Evolutionary conservation across 257 asterid genomes (phyloP), one percentile per base, ranked within the genome.

Genomic region (Solanum piurae): DNA sequence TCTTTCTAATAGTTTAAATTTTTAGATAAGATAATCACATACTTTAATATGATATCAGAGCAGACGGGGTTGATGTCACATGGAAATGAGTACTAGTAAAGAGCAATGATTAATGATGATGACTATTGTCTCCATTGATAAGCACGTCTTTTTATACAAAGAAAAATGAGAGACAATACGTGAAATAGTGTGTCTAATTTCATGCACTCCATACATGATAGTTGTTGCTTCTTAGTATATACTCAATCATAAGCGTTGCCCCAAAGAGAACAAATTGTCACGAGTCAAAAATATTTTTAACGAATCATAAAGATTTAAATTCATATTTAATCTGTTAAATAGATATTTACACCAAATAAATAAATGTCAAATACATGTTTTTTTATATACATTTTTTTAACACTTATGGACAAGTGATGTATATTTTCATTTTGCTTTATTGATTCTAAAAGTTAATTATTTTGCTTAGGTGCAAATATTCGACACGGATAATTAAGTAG

Each of bases 41-140:
- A 5, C 0, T 52, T 52, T 52, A 52, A 52, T 49, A 49, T 49
- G 0, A 52, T 52, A 52, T 16, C 4, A 52, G 0, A 52, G 3
- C 5, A 74, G 1, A 7, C 2, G 6, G 38, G 38, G 27, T 14
- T 69, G 10, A 68, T 23, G 13, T 20, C 21, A 71, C 34, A 16
- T 49, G 79, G 9, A 4, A 49, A 44, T 68, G 74, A 46, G 80
- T 38, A 71, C 36, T 52, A 40, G 85, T 72, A 55, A 6, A 58
- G 38, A 86, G 62, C 83, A 89, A 90, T 91, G 7, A 93, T 91
- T 92, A 89, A 88, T 82, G 88, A 86, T 90, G 89, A 90, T 91
- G 88, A 85, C 89, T 92, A 85, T 87, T 86, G 89, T 89, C 90
- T 84, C 88, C 88, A 90, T 91, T 93, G 86, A 86, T 27, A 83